Evolutionary conservation across 768 basidiomycete species (phyloP).

Genomic region (Boletus subcaerulescens): DNA sequence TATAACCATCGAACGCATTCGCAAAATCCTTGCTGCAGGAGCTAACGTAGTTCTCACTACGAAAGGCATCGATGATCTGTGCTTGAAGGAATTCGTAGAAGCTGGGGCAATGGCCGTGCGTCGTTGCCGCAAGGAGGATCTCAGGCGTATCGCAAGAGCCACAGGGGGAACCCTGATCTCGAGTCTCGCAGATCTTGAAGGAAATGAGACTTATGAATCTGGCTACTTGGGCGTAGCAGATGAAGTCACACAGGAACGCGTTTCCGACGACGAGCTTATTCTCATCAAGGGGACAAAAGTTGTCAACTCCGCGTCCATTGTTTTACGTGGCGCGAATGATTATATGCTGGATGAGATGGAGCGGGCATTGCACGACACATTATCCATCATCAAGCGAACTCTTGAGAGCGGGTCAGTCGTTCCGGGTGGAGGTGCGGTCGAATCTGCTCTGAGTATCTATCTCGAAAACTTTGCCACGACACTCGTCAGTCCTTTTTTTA

Average conservation of each 20-base stretch:
- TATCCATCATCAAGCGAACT: slow-evolving; percentile 95
- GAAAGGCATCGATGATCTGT: slow-evolving; percentile 97
- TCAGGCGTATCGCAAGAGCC: slow-evolving; percentile 94
- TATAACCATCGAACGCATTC: slow-evolving; percentile 91
- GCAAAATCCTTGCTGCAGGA: slow-evolving; percentile 93
- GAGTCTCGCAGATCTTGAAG: slow-evolving; percentile 92
- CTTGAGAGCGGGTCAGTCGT: slow-evolving; percentile 95
- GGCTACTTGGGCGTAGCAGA: slow-evolving; percentile 89
- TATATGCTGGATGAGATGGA: slow-evolving; percentile 99
- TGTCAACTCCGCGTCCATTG: slow-evolving; percentile 88
- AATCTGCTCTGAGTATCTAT: slow-evolving; percentile 95
- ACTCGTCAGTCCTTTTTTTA: slow-evolving; percentile 54
- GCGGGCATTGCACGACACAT: slow-evolving; percentile 87
- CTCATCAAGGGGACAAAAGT: slow-evolving; percentile 97
- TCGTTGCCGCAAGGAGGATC: slow-evolving; percentile 95
- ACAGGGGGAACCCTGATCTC: slow-evolving; percentile 93
- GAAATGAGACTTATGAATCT: slow-evolving; percentile 96
- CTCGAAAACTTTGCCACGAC: slow-evolving; percentile 99
- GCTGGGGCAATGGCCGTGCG: slow-evolving; percentile 99
- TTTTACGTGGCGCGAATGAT: slow-evolving; percentile 96
- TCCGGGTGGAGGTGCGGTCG: slow-evolving; percentile 96
- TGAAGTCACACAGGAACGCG: slow-evolving; percentile 94
- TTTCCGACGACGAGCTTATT: slow-evolving; percentile 98
- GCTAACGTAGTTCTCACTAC: slow-evolving; percentile 97
- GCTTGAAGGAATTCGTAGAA: slow-evolving; percentile 98